A percentile compares a stretch with the other conserved stretches of the same genome.
Conservation (phyloP, 495 filamentous ascomycete species). For the Aspergillus panamensis region DNA sequence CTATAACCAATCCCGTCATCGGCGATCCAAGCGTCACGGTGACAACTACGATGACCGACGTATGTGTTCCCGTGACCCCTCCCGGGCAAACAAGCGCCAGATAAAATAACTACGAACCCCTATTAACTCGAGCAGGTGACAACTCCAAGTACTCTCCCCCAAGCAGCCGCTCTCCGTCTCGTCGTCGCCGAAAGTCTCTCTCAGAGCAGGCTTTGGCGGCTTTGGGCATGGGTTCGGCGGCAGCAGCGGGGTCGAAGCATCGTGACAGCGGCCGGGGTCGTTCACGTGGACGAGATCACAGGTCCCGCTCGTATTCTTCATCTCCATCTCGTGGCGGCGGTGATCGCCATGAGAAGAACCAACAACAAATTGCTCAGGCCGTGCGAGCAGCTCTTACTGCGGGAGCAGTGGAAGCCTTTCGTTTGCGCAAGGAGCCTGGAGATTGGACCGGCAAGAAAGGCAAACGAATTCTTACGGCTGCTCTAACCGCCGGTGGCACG, state of each 20-base stretch:
- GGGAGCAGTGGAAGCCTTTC: slow-evolving; percentile 84
- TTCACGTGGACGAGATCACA: slow-evolving; percentile 47
- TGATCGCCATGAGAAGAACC: slow-evolving; percentile 38
- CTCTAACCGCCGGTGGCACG: slow-evolving; percentile 77
- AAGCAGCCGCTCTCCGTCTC: slow-evolving; percentile 39
- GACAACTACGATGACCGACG: slow-evolving; percentile 39
- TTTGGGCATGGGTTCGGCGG: slow-evolving; percentile 58
- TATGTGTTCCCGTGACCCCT: slow-evolving; percentile 19
- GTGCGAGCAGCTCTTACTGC: slow-evolving; percentile 82
- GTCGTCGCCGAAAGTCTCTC: slow-evolving; percentile 63
- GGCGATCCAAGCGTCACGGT: slow-evolving; percentile 50
- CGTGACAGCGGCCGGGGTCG: slow-evolving; percentile 29
- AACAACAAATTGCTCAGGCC: slow-evolving; percentile 74
- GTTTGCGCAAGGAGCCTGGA: slow-evolving; percentile 78
- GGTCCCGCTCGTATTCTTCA: slow-evolving; percentile 52
- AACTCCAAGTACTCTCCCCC: slow-evolving; percentile 42
- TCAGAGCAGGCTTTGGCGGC: slow-evolving; percentile 65
- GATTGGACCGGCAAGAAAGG: slow-evolving; percentile 82
- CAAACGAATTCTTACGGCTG: slow-evolving; percentile 81
- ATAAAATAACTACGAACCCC: not conserved
- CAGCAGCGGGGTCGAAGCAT: slow-evolving; percentile 12
- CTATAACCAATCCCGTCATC: slow-evolving; percentile 54
- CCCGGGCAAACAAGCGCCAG: not conserved
- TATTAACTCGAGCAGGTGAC: slow-evolving; percentile 29
- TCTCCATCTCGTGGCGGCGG: slow-evolving; percentile 46